These are phyloP conservation scores for Venturia effusa DNA, from an alignment of 2,329 filamentous ascomycete genomes.

Conservation along the genomic window DNA sequence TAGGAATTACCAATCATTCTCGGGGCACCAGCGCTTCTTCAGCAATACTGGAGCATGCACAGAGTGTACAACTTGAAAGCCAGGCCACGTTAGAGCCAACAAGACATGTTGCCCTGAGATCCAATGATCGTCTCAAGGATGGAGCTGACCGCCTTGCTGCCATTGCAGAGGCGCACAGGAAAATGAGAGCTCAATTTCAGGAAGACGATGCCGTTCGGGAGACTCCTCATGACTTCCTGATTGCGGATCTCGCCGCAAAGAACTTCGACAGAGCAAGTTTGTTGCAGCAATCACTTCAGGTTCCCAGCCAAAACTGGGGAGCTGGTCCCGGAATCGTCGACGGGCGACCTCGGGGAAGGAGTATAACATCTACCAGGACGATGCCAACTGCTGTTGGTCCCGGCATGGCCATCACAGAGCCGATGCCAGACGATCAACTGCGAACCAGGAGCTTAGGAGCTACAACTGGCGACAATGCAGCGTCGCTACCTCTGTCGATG, in stretches of 20 bases:
- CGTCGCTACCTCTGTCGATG: background rate
- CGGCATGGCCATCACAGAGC: slow-evolving; percentile 1
- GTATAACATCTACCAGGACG: background rate
- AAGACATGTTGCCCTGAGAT: background rate
- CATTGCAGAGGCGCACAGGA: slow-evolving; percentile 8
- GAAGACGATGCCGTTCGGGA: background rate
- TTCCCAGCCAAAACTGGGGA: background rate
- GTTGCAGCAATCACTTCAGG: background rate
- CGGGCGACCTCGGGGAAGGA: background rate
- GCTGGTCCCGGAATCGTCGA: background rate
- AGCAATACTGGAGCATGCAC: background rate
- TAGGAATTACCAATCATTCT: background rate
- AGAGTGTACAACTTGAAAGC: background rate
- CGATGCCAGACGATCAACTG: background rate
- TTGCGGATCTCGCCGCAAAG: background rate
- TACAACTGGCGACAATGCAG: background rate
- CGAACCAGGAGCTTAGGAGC: slow-evolving; percentile 1
- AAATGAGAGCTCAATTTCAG: slow-evolving; percentile 7
- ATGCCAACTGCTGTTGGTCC: background rate
- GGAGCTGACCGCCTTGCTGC: slow-evolving; percentile 8
- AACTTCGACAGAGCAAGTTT: slow-evolving; percentile 2
- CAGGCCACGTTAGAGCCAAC: background rate
- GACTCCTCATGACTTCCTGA: slow-evolving; percentile 3
- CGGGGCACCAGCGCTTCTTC: background rate
- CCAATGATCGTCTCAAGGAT: slow-evolving; percentile 1